Conservation (phyloP, 2,329 filamentous ascomycete species). For the Microthyrium microscopicum region DNA sequence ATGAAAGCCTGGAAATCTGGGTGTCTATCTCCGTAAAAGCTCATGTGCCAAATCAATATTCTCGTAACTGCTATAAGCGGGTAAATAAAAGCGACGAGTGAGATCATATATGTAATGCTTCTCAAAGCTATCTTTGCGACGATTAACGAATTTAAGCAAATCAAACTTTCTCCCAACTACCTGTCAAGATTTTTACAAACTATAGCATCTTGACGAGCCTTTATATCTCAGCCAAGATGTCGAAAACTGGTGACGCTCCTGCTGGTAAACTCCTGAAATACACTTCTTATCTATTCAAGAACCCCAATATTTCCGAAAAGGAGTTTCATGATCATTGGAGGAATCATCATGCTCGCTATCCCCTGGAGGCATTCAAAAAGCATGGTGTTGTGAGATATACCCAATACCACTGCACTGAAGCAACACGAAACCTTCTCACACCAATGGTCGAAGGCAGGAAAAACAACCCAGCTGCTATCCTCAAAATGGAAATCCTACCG, state of each 20-base stretch:
- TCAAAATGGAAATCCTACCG: constrained; percentile 3
- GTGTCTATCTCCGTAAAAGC: too few species aligned
- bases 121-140: too few species aligned
- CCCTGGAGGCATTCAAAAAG: not conserved
- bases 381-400: constrained; percentile 3
- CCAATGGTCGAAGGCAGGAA: constrained; percentile 3
- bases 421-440: not conserved
- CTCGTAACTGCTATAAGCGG: too few species aligned
- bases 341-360: constrained; percentile 3
- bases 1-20: too few species aligned
- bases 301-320: constrained; percentile 1
- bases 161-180: too few species aligned
- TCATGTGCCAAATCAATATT: too few species aligned
- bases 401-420: constrained; percentile 4
- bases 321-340: constrained; percentile 4
- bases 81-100: too few species aligned
- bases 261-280: constrained; percentile 3
- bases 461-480: not conserved
- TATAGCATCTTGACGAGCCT: too few species aligned
- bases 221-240: too few species aligned
- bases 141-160: too few species aligned
- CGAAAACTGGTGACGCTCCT: constrained; percentile 1
- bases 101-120: too few species aligned
- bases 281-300: constrained; percentile 5
- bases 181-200: too few species aligned